Evolutionary conservation across 2,329 filamentous ascomycete genomes (phyloP), one percentile per base, ranked within the genome.

Genomic region (Diaporthe eres): DNA sequence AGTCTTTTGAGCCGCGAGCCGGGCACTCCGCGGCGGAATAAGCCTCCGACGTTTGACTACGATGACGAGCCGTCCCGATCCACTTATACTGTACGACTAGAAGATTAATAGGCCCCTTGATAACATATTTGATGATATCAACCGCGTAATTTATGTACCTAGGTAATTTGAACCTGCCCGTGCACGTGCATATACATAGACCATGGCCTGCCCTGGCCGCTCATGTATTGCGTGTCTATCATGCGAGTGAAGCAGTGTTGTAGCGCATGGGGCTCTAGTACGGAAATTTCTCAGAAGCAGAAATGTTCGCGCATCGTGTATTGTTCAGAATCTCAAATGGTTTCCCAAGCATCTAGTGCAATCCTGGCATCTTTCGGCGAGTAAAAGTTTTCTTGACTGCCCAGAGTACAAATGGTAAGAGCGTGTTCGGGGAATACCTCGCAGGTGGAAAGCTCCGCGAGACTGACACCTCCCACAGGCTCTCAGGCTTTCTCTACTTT

Each of bases 21-120:
- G 65, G 65, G 65, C 25, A 55, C 65, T 15, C 34, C 65, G 13
- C 31, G 65, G 65, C 65, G 65, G 12, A 49, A n/a, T 42, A 51
- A 70, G 65, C 6, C 47, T 22, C 37, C 34, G 34, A 4, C 65
- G 47, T 70, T 70, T 70, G 34, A 28, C 9, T 70, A 70, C 34
- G 47, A 55, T 22, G 65, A 70, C 1, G 65, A 70, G 34, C 65
- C 49, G 9, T 37, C 65, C 4, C 47, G 65, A 8, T 70, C 65
- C 13, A 39, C 31, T 39, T 39, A 53, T 28, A 70, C 65, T 55
- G 65, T 70, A 42, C 47, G 65, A 42, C n/a, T 70, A 31, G 65
- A 70, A n/a, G 65, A 70, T 28, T 70, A 17, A 55, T 28, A 28
- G n/a, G 15, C 55, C 31, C 31, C 31, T 31, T 31, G 0, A 31